phyloP scores from a whole-genome alignment of 2,329 filamentous ascomycete genomes.

The Penicillium digitatum region DNA sequence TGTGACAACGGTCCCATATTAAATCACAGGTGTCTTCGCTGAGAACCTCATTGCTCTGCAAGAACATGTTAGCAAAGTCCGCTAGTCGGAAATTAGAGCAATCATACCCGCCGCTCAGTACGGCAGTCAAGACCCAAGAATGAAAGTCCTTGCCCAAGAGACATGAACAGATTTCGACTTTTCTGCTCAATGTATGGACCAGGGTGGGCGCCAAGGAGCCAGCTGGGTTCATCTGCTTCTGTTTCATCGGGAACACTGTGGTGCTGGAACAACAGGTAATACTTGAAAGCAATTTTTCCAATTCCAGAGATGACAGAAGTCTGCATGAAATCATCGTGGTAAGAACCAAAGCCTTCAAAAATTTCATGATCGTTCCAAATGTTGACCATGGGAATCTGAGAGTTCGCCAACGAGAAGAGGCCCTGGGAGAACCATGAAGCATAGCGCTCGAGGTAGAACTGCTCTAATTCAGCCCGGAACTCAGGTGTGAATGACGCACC shows the following conservation, averaged over 20 bases:
- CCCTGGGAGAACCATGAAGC: conserved; percentile 95
- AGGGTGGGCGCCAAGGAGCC: conserved; percentile 73
- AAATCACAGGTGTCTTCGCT: conserved; percentile 77
- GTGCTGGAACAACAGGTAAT: conserved; percentile 98
- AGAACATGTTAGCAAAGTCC: conserved; percentile 20
- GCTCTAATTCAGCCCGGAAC: conserved; percentile 84
- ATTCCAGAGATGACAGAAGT: conserved; percentile 85
- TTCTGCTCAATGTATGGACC: conserved; percentile 88
- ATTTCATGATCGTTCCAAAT: conserved; percentile 96
- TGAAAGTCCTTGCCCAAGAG: conserved; percentile 70
- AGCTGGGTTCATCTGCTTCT: conserved; percentile 80
- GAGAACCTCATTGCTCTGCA: conserved; percentile 68
- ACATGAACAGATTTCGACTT: conserved; percentile 82
- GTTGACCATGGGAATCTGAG: conserved; percentile 97
- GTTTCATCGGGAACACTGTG: conserved; percentile 81
- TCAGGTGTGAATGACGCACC: conserved; percentile 70
- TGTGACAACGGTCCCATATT: conserved; percentile 79
- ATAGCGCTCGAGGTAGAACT: conserved; percentile 84
- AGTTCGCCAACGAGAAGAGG: conserved; percentile 84
- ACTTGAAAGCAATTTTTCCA: conserved; percentile 92
- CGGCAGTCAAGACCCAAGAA: conserved; percentile 87
- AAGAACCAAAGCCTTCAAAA: conserved; percentile 89
- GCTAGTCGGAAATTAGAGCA: neutral
- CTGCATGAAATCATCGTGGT: conserved; percentile 85
- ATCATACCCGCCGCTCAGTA: conserved; percentile 69